phyloP scores from a whole-genome alignment of 2,329 filamentous ascomycete species.

The Calonectria ilicicola region DNA sequence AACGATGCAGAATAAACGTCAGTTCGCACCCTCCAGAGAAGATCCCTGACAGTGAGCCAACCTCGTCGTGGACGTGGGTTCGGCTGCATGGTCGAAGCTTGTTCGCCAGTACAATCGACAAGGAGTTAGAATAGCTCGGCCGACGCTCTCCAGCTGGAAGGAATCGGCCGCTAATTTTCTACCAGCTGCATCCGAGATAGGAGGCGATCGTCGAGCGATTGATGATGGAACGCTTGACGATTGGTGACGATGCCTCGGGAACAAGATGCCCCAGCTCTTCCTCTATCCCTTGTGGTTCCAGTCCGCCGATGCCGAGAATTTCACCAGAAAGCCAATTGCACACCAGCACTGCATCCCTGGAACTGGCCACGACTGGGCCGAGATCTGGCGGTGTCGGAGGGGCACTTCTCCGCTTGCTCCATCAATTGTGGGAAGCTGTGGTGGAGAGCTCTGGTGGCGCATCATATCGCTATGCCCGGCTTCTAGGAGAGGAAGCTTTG shows the following conservation, averaged over 20 bases:
- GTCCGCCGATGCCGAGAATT: slow-evolving; percentile 10
- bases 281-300: neutral
- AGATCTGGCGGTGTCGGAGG: slow-evolving; percentile 30
- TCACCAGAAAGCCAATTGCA: slow-evolving; percentile 28
- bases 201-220: slow-evolving; percentile 23
- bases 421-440: slow-evolving; percentile 26
- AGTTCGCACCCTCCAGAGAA: neutral
- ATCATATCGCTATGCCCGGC: slow-evolving; percentile 15
- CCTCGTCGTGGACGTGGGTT: neutral
- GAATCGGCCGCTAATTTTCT: slow-evolving; percentile 1
- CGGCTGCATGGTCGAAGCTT: slow-evolving; percentile 5
- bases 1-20: neutral
- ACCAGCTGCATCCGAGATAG: slow-evolving; percentile 10
- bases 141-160: slow-evolving; percentile 4
- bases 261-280: neutral
- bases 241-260: slow-evolving; percentile 9
- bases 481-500: neutral
- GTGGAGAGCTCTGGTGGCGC: slow-evolving; percentile 24
- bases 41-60: neutral
- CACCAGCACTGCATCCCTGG: slow-evolving; percentile 25
- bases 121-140: neutral
- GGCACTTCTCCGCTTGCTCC: slow-evolving; percentile 12
- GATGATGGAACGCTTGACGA: slow-evolving; percentile 16
- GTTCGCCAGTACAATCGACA: slow-evolving; percentile 2
- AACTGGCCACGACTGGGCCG: slow-evolving; percentile 23